Base-by-base conservation (phyloP, 805 yeast species). In the Nakazawaea ishiwadae region DNA sequence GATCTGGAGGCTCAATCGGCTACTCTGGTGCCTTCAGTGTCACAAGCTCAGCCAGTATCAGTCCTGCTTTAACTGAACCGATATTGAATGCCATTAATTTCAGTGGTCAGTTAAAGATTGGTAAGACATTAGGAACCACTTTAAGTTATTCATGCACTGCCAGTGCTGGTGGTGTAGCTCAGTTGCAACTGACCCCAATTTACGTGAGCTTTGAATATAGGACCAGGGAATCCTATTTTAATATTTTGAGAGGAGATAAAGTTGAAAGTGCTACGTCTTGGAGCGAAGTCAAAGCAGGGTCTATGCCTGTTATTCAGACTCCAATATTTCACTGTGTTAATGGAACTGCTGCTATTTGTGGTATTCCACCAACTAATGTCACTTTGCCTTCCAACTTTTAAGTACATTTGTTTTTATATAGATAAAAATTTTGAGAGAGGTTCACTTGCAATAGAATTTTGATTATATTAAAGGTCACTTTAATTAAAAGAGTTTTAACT, bases 1-100 rank as follows among this genome's bases (percentile, higher is more conserved):
- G 44, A 4, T 15, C 37, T 5, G 44, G 44, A 2, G 44, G 44
- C n/a, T 36, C 40, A 9, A 28, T 42, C 19, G 44, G 44, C 15
- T 37, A 32, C 29, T 19, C 41, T 16, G 40, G 37, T 9, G 16
- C 37, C 7, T 42, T 36, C 15, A 12, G 27, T 20, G 18, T 42
- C 10, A 15, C 31, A 8, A 15, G 29, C 15, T 35, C 40, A 6
- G 36, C 27, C 6, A 17, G 29, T n/a, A n/a, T n/a, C n/a, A n/a
- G n/a, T n/a, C n/a, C 24, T 15, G 29, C 27, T 5, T 27, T 42
- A 19, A 37, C 24, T n/a, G 41, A 28, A 12, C 38, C 44, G 2
- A 21, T 42, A 24, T 26, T 33, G 35, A 29, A 38, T 15, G 18
- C 30, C 5, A 12, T 42, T 5, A 16, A 14, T 3, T 17, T 37